A percentile compares a stretch with the other conserved stretches of the same genome.
phyloP scores from a whole-genome alignment of 139 green algal species.

The Tetraselmis striata region DNA sequence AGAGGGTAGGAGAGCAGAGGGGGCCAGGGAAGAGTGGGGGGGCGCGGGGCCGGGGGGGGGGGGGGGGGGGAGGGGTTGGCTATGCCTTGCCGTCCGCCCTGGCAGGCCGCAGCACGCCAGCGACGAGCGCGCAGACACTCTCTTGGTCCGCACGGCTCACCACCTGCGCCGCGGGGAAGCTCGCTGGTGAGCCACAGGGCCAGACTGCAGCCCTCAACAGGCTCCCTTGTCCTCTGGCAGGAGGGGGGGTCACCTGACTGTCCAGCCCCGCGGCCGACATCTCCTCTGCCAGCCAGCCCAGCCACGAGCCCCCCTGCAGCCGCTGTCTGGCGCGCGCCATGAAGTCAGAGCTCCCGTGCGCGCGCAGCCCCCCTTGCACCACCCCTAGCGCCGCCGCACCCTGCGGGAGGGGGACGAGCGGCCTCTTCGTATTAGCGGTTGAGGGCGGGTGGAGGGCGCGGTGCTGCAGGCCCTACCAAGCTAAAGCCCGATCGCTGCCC shows the following conservation, averaged over 20 bases:
- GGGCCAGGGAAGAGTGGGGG: not conserved
- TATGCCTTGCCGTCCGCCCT: constrained; percentile 48
- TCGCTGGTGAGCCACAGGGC: no score
- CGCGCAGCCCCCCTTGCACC: not conserved
- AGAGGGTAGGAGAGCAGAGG: not conserved
- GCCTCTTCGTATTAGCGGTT: not conserved
- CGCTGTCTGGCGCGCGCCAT: not conserved
- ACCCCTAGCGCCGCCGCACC: constrained; percentile 12
- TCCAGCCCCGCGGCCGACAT: not conserved
- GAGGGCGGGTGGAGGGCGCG: not conserved
- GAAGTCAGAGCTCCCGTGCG: not conserved
- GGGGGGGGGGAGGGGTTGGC: not conserved
- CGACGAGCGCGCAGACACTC: constrained; percentile 33
- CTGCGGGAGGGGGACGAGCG: not conserved
- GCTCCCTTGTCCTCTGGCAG: not conserved
- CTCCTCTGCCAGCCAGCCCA: not conserved
- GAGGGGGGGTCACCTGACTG: not conserved
- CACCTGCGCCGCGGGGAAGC: no score
- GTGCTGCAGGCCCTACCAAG: not conserved
- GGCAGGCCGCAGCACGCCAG: constrained; percentile 30
- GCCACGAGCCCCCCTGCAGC: not conserved
- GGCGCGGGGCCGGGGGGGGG: no score
- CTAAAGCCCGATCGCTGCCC: not conserved
- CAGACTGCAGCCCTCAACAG: no score
- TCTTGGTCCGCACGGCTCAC: not conserved